phyloP scores from a whole-genome alignment of 2,329 filamentous ascomycete genomes.

The Calycina herbarum region DNA sequence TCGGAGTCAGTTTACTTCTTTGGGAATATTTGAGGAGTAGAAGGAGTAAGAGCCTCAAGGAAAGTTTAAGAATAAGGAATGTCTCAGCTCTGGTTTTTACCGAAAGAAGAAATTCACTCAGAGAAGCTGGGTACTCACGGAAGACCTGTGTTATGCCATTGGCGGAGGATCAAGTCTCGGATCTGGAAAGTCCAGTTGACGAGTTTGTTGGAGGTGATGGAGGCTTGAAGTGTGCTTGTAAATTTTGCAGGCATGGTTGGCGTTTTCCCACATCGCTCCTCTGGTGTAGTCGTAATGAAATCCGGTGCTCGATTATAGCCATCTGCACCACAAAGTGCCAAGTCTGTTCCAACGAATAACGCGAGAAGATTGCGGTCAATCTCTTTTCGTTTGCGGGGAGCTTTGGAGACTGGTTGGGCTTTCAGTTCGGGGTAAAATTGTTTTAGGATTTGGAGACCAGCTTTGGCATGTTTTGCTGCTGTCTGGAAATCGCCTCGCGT shows the following conservation, averaged over 20 bases:
- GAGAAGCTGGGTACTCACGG: not conserved
- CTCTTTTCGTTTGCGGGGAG: not conserved
- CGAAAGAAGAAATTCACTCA: too few species aligned
- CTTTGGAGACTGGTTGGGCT: not conserved
- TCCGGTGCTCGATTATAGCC: not conserved
- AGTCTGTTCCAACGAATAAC: not conserved
- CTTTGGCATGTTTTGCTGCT: not conserved
- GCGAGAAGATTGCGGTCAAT: constrained; percentile 1
- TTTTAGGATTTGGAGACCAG: constrained; percentile 1
- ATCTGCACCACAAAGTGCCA: not conserved
- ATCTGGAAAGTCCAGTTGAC: constrained; percentile 2
- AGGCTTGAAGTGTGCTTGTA: not conserved
- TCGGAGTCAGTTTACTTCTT: too few species aligned
- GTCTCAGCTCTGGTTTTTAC: too few species aligned
- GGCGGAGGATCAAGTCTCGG: not conserved
- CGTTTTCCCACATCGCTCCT: not conserved
- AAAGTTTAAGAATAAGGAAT: too few species aligned
- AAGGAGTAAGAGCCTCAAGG: too few species aligned
- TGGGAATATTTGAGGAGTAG: too few species aligned
- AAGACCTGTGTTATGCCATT: not conserved
- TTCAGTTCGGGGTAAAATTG: not conserved
- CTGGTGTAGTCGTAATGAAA: not conserved
- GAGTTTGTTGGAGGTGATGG: constrained; percentile 1
- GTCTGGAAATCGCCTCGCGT: not conserved
- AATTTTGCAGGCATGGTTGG: not conserved